Conservation (phyloP, 1,139 yeast genomes). For the Candida frijolesensis region DNA sequence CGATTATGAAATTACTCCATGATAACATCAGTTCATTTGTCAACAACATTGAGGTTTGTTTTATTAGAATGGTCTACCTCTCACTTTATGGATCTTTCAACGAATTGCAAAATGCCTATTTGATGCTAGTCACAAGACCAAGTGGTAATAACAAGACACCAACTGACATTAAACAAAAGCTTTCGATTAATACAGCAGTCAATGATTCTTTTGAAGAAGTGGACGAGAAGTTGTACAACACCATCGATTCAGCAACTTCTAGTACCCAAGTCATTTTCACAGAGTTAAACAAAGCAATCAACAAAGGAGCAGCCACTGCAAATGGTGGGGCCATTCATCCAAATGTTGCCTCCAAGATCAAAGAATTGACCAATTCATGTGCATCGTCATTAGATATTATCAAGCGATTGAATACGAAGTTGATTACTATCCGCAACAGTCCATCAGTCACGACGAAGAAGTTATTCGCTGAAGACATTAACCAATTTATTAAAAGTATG, state of each 20-base stretch:
- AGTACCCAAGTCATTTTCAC: constrained; percentile 81
- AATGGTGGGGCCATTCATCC: constrained; percentile 22
- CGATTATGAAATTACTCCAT: constrained; percentile 50
- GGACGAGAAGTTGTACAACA: constrained; percentile 74
- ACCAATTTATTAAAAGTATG: constrained; percentile 77
- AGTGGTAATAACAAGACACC: constrained; percentile 10
- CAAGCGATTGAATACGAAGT: constrained; percentile 59
- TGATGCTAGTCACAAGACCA: constrained; percentile 45
- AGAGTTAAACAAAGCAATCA: constrained; percentile 75
- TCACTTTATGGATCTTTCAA: constrained; percentile 72
- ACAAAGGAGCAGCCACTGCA: constrained; percentile 59
- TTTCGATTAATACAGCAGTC: constrained; percentile 25
- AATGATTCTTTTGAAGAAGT: constrained; percentile 47
- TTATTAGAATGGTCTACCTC: constrained; percentile 71
- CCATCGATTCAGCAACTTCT: constrained; percentile 72
- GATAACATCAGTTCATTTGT: constrained; percentile 52
- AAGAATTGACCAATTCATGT: constrained; percentile 80
- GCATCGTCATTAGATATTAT: constrained; percentile 80
- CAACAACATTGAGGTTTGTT: constrained; percentile 64
- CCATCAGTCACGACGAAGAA: constrained; percentile 61
- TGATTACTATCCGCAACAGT: constrained; percentile 53
- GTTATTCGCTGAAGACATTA: constrained; percentile 85
- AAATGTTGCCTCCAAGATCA: constrained; percentile 62
- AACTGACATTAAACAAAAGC: constrained; percentile 27
- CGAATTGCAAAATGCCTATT: constrained; percentile 77